phyloP scores from a whole-genome alignment of 805 yeast species.

The Cyberlindnera saturnus region DNA sequence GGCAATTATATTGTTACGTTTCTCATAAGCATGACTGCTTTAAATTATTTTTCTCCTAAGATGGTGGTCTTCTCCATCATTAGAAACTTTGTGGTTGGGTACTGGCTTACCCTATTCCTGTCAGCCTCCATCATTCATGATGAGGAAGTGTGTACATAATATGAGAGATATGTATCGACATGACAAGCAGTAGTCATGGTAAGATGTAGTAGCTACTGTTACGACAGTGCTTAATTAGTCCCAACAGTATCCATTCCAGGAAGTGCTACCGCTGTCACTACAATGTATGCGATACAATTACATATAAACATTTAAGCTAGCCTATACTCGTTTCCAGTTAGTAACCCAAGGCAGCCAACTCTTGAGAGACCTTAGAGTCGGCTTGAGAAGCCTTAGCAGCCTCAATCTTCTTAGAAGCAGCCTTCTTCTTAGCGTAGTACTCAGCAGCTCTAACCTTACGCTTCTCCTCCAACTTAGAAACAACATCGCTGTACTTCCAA shows the following conservation, averaged over 20 bases:
- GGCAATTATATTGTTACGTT: no score
- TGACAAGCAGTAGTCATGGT: no score
- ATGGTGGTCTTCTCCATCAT: no score
- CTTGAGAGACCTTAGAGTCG: slow-evolving; percentile 83
- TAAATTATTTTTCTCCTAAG: no score
- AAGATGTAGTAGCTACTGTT: no score
- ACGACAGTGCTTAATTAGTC: not conserved
- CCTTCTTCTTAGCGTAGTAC: slow-evolving; percentile 97
- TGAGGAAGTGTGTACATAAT: no score
- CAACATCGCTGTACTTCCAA: slow-evolving; percentile 99
- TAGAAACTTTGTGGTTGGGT: no score
- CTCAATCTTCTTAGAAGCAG: slow-evolving; percentile 86
- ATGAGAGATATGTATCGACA: no score
- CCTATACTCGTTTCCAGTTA: slow-evolving; percentile 36
- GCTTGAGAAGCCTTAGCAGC: slow-evolving; percentile 86
- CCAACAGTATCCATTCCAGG: not conserved
- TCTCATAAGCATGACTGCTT: no score
- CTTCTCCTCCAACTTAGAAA: slow-evolving; percentile 97
- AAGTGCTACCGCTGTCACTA: not conserved
- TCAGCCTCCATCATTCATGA: no score
- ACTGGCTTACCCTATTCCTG: no score
- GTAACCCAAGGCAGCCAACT: slow-evolving; percentile 97
- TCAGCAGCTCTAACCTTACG: slow-evolving; percentile 98
- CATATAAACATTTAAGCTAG: slow-evolving; percentile 4
- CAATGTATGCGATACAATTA: slow-evolving; percentile 3